Evolutionary conservation across 495 filamentous ascomycete species (phyloP), one percentile per base, ranked within the genome.

Genomic region (Lasiosphaeris hirsuta): DNA sequence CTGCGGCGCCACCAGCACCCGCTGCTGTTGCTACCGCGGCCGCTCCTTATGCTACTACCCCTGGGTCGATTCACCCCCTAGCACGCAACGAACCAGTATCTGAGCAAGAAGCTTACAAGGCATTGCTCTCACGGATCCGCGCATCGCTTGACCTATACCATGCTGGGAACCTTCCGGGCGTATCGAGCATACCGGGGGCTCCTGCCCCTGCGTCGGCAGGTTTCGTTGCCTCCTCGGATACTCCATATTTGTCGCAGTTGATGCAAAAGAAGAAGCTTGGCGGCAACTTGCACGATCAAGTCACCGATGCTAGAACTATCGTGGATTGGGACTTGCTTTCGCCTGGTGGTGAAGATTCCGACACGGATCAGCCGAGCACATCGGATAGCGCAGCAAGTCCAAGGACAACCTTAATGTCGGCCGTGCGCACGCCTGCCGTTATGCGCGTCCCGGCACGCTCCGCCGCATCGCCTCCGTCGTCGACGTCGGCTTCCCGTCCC

Each of bases 171-270:
- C 69, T 80, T 42, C 74, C 72, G 6, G 70, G 70, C 38, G 71
- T 79, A 23, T 68, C 61, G 13, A 69, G 70, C 44, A 73, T 78
- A 34, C 78, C 78, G 34, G 51, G n/a, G n/a, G 18, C 41, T 8
- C 33, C 53, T 9, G 18, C 60, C 8, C 41, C 57, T n/a, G 53
- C 70, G 10, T 54, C 62, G 30, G 51, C 72, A 7, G 62, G 56
- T 19, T 85, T 90, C 59, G 71, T 77, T 19, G 80, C 81, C 15
- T 90, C 90, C 10, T 74, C 84, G 11, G 81, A 82, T n/a, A 85
- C 85, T 3, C 91, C 92, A 7, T 82, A 90, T 69, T 78, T 96
- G 10, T 92, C 89, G 35, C 80, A 81, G 10, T 68, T 90, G 52
- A 81, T 92, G 74, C 77, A 82, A 50, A 82, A 78, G 55, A 81